phyloP scores from a whole-genome alignment of 2,329 filamentous ascomycete genomes.

The Arthroderma uncinatum region DNA sequence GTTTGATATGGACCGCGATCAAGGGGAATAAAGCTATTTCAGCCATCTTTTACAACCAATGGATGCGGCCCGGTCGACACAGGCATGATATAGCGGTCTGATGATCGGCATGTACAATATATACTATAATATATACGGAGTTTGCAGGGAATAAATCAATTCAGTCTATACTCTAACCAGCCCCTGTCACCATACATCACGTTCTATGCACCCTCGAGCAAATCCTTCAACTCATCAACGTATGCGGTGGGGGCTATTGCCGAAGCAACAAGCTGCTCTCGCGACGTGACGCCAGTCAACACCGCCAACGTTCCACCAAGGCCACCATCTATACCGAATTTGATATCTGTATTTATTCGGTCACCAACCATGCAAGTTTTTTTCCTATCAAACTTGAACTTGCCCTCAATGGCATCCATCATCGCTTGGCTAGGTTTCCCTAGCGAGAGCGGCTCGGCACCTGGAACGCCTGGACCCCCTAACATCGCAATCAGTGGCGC shows the following conservation, averaged over 20 bases:
- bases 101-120: not conserved
- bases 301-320: conserved; percentile 87
- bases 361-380: conserved; percentile 95
- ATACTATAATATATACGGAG: not conserved
- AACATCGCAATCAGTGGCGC: conserved; percentile 66
- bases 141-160: not conserved
- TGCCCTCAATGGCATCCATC: conserved; percentile 98
- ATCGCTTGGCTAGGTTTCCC: conserved; percentile 97
- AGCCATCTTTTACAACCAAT: not conserved
- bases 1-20: conserved; percentile 11
- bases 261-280: conserved; percentile 71
- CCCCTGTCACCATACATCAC: not conserved
- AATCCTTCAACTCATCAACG: conserved; percentile 71
- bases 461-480: conserved; percentile 23
- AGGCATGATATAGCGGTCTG: not conserved
- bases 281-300: conserved; percentile 71
- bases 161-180: not conserved
- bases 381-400: conserved; percentile 75
- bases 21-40: not conserved
- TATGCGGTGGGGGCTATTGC: conserved; percentile 69
- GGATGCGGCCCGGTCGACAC: not conserved
- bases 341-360: conserved; percentile 86
- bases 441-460: conserved; percentile 60
- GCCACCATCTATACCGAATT: conserved; percentile 82
- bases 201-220: conserved; percentile 33